Evolutionary conservation across 1,284 basidiomycete genomes (phyloP), one percentile per base, ranked within the genome.

Genomic region (Coniferiporia sulphurascens): DNA sequence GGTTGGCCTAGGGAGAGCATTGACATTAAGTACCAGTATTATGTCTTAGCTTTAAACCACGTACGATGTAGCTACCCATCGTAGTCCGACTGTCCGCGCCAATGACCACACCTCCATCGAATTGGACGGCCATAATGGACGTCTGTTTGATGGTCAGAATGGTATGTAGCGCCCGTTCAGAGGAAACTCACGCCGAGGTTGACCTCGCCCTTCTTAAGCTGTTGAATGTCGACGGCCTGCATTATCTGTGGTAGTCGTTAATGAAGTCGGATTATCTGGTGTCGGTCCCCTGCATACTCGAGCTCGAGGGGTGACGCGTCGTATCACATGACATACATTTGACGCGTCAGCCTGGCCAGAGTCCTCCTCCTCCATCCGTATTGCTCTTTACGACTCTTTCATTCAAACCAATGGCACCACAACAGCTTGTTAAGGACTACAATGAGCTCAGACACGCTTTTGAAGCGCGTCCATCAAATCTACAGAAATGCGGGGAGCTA

Each of bases 111-210:
- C 96, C 96, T 45, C 86, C 87, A 48, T 94, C 83, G 78, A 98
- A 99, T 66, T 95, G 92, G 65, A 99, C 96, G 56, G 96, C 96
- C 97, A 99, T 99, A 74, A 99, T 99, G 52, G 96, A 98, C 58
- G 96, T 99, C 91, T 95, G 69, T 12, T 61, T 55, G 38, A 52
- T n/a, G 43, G n/a, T 58, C 21, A 55, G 56, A 35, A 21, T 53
- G 27, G 48, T 21, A 38, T 43, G 8, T 15, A 35, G 27, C 9
- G 8, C 48, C 6, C 34, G 48, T 12, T n/a, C 45, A 38, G 15
- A 32, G 15, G 19, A 22, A 7, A 81, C 92, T 65, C 74, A 96
- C 94, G 65, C 94, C 94, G 66, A 96, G 86, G 81, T 96, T 95
- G 70, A 96, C 89, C 79, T 97, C 94, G 65, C 94, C 94, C 57